phyloP scores from a whole-genome alignment of 495 filamentous ascomycete genomes.

The Pseudoneurospora amorphoporcata region DNA sequence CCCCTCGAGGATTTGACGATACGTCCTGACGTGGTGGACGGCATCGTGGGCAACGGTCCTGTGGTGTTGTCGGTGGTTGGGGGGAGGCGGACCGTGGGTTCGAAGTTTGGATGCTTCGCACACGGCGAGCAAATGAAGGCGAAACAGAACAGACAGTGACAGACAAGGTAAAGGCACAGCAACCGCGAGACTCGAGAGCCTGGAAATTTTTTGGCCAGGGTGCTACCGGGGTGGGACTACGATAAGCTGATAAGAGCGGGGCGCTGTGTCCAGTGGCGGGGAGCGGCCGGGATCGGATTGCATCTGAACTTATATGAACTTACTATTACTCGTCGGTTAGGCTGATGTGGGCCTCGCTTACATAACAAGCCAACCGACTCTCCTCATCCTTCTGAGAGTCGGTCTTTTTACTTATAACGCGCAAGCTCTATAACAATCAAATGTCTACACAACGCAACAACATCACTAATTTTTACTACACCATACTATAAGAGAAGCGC shows the following conservation, averaged over 20 bases:
- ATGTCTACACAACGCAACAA: no score
- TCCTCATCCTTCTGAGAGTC: no score
- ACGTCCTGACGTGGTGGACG: constrained; percentile 50
- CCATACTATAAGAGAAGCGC: no score
- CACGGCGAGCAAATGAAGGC: neutral
- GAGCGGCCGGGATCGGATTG: neutral
- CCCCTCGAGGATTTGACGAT: constrained; percentile 55
- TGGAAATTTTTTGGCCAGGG: constrained; percentile 21
- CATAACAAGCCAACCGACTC: no score
- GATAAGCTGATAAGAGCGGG: constrained; percentile 26
- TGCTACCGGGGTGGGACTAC: constrained; percentile 6
- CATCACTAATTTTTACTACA: no score
- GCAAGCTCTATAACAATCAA: no score
- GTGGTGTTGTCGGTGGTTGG: neutral
- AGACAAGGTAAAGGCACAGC: neutral
- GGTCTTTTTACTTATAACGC: no score
- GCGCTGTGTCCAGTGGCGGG: neutral
- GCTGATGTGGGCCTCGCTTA: no score
- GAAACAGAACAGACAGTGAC: neutral
- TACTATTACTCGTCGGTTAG: no score
- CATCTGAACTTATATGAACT: neutral
- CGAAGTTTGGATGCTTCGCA: constrained; percentile 1
- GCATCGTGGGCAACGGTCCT: constrained; percentile 25
- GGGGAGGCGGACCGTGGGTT: neutral
- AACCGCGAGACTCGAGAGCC: neutral